phyloP scores from a whole-genome alignment of 2,329 filamentous ascomycete genomes.

The Pseudogymnoascus sp. region DNA sequence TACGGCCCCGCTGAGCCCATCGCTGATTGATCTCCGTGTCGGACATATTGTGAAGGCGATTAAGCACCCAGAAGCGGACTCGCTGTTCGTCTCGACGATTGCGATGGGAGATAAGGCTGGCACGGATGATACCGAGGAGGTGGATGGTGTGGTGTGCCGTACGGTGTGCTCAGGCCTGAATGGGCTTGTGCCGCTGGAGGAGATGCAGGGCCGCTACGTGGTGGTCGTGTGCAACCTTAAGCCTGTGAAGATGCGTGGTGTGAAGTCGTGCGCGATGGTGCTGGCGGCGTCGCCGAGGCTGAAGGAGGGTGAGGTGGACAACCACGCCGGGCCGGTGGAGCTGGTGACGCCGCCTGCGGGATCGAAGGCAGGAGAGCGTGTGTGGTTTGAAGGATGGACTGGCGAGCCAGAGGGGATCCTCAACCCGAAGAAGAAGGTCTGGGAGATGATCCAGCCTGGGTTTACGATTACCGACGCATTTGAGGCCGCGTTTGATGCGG shows the following conservation, averaged over 20 bases:
- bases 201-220: constrained; percentile 95
- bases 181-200: constrained; percentile 80
- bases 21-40: constrained; percentile 87
- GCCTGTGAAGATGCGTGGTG: constrained; percentile 96
- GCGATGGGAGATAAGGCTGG: constrained; percentile 83
- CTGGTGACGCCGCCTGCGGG: constrained; percentile 75
- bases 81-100: constrained; percentile 89
- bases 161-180: constrained; percentile 97
- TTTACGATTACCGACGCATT: constrained; percentile 79
- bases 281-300: constrained; percentile 82
- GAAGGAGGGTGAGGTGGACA: constrained; percentile 71
- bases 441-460: constrained; percentile 92
- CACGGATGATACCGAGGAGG: constrained; percentile 80
- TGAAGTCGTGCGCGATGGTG: constrained; percentile 79
- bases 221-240: constrained; percentile 96
- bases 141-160: constrained; percentile 82
- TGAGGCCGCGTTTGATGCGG: constrained; percentile 80
- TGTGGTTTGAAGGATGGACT: constrained; percentile 91
- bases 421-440: constrained; percentile 99
- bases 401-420: constrained; percentile 87
- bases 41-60: constrained; percentile 95
- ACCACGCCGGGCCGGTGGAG: constrained; percentile 87
- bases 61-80: constrained; percentile 94
- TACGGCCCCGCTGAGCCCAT: constrained; percentile 70
- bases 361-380: constrained; percentile 72